A percentile compares a stretch with the other conserved stretches of the same genome.
Evolutionary conservation across 345 rosid genomes (phyloP).

Genomic region (Cochlearia excelsa): DNA sequence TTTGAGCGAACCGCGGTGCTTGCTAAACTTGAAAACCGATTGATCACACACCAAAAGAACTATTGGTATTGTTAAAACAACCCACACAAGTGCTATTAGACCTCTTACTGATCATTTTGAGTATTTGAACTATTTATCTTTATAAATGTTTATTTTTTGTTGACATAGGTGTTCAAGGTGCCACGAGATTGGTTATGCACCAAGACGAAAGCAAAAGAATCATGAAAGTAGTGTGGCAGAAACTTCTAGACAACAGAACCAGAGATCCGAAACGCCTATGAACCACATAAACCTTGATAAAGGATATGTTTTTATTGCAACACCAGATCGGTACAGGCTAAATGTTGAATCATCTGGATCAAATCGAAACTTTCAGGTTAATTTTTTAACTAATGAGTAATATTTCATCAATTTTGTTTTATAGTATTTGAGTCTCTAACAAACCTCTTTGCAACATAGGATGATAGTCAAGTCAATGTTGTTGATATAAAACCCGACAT

Average conservation of each 20-base stretch:
- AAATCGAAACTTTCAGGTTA: constrained; percentile 15
- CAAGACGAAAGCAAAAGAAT: constrained; percentile 34
- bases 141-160: constrained; percentile 11
- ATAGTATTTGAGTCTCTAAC: constrained; percentile 14
- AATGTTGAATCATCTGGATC: constrained; percentile 7
- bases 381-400: not conserved
- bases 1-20: constrained; percentile 66
- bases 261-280: not conserved
- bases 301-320: constrained; percentile 12
- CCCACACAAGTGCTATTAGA: not conserved
- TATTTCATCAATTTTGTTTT: too few relatives aligned
- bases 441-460: constrained; percentile 18
- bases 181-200: constrained; percentile 66
- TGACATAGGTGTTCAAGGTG: constrained; percentile 48
- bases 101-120: not conserved
- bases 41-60: constrained; percentile 45
- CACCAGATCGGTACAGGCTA: not conserved
- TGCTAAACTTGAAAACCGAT: constrained; percentile 51
- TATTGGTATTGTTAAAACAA: constrained; percentile 42
- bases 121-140: constrained; percentile 2
- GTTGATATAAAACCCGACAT: not conserved
- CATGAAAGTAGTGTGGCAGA: not conserved
- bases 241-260: constrained; percentile 1
- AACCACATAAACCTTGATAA: not conserved
- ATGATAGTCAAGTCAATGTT: not conserved